Conservation (phyloP, 2,329 filamentous ascomycete species). For the Arthrocladium fulminans region DNA sequence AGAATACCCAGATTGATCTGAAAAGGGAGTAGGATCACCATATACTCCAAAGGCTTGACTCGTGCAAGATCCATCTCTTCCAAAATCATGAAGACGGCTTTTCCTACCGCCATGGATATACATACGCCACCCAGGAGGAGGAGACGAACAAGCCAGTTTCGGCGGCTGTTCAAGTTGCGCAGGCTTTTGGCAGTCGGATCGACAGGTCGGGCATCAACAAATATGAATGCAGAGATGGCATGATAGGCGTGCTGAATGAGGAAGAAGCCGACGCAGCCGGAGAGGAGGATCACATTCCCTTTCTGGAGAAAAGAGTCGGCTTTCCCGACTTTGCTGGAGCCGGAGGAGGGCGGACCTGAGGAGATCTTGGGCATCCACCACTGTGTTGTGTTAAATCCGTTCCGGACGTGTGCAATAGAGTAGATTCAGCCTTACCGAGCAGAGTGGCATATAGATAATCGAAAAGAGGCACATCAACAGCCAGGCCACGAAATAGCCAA, state of each 20-base stretch:
- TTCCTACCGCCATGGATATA: conserved; percentile 14
- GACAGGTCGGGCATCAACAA: conserved; percentile 17
- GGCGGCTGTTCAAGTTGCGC: conserved; percentile 17
- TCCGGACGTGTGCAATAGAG: not conserved
- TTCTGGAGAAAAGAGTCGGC: conserved; percentile 15
- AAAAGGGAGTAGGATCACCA: conserved; percentile 18
- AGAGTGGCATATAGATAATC: conserved; percentile 18
- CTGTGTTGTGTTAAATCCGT: conserved; percentile 10
- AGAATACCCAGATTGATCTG: conserved; percentile 21
- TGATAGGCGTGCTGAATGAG: conserved; percentile 17
- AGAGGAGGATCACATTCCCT: conserved; percentile 20
- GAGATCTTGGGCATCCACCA: conserved; percentile 20
- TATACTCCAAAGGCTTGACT: conserved; percentile 20
- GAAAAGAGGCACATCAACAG: conserved; percentile 20
- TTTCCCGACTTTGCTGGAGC: conserved; percentile 10
- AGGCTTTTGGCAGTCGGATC: conserved; percentile 2
- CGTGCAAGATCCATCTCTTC: conserved; percentile 17
- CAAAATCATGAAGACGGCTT: conserved; percentile 18
- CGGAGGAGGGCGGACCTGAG: conserved; percentile 7
- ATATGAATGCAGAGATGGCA: conserved; percentile 16
- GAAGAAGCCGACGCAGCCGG: conserved; percentile 14
- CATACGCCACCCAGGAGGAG: conserved; percentile 17
- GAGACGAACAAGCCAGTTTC: conserved; percentile 21
- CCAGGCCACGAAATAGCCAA: conserved; percentile 21
- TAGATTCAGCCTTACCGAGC: conserved; percentile 15